A percentile compares a stretch with the other conserved stretches of the same genome.
phyloP scores from a whole-genome alignment of 495 filamentous ascomycete genomes.

The Elaphomyces granulatus region DNA sequence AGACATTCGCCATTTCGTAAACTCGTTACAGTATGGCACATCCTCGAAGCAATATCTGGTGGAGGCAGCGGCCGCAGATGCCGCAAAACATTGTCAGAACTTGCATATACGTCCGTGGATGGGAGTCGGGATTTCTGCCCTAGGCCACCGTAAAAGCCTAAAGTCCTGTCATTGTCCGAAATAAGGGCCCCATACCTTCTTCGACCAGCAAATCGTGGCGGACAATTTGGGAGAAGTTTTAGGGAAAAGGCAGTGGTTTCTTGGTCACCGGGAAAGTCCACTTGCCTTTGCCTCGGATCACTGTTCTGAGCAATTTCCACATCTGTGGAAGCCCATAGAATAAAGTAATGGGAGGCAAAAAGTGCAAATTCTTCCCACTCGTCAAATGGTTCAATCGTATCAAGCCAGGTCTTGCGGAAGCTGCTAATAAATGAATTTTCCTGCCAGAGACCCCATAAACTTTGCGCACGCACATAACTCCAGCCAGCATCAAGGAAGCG shows the following conservation, averaged over 20 bases:
- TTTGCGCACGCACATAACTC: constrained; percentile 41
- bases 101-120: constrained; percentile 44
- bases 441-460: constrained; percentile 70
- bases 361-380: constrained; percentile 93
- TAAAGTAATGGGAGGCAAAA: constrained; percentile 74
- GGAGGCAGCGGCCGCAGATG: constrained; percentile 15
- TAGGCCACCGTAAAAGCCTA: constrained; percentile 46
- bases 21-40: constrained; percentile 65
- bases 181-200: constrained; percentile 33
- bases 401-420: constrained; percentile 40
- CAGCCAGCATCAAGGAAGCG: constrained; percentile 57
- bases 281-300: neutral
- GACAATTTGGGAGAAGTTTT: constrained; percentile 10
- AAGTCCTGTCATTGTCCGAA: constrained; percentile 18
- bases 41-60: constrained; percentile 37
- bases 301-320: neutral
- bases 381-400: constrained; percentile 70
- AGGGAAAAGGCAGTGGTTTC: neutral
- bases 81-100: constrained; percentile 10
- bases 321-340: constrained; percentile 45
- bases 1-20: constrained; percentile 37
- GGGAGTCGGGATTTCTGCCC: constrained; percentile 44
- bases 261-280: constrained; percentile 6
- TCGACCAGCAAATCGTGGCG: constrained; percentile 8
- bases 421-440: constrained; percentile 43